Evolutionary conservation across 768 basidiomycete species (phyloP), one percentile per base, ranked within the genome.

Genomic region (Leucocoprinus sp.): DNA sequence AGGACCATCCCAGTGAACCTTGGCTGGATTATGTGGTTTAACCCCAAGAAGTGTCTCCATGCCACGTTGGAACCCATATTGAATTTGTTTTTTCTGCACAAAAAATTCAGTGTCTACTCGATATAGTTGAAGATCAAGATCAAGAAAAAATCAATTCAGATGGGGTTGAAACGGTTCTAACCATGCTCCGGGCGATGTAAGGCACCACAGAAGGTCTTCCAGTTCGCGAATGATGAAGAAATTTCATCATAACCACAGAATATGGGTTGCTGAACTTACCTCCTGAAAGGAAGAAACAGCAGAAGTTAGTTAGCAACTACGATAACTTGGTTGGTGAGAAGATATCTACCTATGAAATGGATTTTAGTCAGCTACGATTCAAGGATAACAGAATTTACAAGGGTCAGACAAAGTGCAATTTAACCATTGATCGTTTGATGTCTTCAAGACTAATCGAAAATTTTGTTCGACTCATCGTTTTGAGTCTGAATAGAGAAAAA

Each of bases 371-470:
- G 55, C 42, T 42, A 8, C 24, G 8, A 42, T 17, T 22, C 26
- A 15, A 23, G 6, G 14, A 8, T 15, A 31, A 17, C 9, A 47
- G 52, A 45, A n/a, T 41, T 60, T 62, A 55, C 47, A 45, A 55
- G 53, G 50, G 57, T 56, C 48, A 45, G 46, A 14, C 17, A 21
- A 24, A 15, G 50, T 46, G 50, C 55, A 60, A 58, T 78, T 67
- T 78, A 87, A 88, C 84, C 86, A 87, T 76, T 53, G 17, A 61
- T 51, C 52, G 12, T 6, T 31, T 4, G 14, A 51, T 56, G 82
- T 89, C 89, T 89, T 82, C 63, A 90, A 90, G 88, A 93, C 89
- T 93, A 93, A 93, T 93, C 91, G 83, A 73, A 36, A 35, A 27
- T 23, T 47, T 74, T 74, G 64, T 63, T 64, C 66, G 76, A 73